Evolutionary conservation across 1,139 yeast genomes (phyloP).

Genomic region (Magnusiomyces sp.): DNA sequence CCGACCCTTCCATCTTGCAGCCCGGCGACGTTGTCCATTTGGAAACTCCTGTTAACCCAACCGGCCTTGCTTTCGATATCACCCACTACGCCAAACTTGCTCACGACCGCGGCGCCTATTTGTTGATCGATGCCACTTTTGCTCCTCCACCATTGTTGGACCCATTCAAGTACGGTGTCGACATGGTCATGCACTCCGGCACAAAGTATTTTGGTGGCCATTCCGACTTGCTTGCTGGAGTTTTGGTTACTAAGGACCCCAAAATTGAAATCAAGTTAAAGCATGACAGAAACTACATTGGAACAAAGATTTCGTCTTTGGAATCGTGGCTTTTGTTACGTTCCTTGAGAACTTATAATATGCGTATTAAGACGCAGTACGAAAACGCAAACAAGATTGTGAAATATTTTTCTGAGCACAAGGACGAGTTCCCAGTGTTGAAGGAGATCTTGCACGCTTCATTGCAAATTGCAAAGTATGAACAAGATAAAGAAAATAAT

Average conservation of each 20-base stretch:
- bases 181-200: conserved; percentile 79
- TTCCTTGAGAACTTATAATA: conserved; percentile 69
- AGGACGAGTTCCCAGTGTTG: conserved; percentile 41
- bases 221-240: conserved; percentile 82
- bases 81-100: conserved; percentile 55
- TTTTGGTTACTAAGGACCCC: conserved; percentile 52
- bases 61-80: conserved; percentile 62
- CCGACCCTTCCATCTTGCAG: conserved; percentile 44
- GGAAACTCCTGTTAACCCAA: conserved; percentile 86
- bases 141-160: conserved; percentile 89
- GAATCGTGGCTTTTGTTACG: conserved; percentile 69
- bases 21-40: conserved; percentile 73
- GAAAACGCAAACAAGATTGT: conserved; percentile 58
- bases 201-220: conserved; percentile 92
- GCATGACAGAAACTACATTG: conserved; percentile 58
- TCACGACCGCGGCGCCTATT: conserved; percentile 57
- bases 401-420: conserved; percentile 45
- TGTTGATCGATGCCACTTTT: conserved; percentile 77
- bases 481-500: background rate
- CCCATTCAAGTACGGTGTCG: conserved; percentile 75
- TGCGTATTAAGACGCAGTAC: conserved; percentile 62
- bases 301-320: conserved; percentile 69
- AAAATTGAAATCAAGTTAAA: conserved; percentile 40
- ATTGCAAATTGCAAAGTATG: conserved; percentile 48
- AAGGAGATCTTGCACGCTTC: conserved; percentile 59